These are phyloP conservation scores for Cryptomeria japonica DNA, from an alignment of 75 land plant genomes.

Conservation along the genomic window DNA sequence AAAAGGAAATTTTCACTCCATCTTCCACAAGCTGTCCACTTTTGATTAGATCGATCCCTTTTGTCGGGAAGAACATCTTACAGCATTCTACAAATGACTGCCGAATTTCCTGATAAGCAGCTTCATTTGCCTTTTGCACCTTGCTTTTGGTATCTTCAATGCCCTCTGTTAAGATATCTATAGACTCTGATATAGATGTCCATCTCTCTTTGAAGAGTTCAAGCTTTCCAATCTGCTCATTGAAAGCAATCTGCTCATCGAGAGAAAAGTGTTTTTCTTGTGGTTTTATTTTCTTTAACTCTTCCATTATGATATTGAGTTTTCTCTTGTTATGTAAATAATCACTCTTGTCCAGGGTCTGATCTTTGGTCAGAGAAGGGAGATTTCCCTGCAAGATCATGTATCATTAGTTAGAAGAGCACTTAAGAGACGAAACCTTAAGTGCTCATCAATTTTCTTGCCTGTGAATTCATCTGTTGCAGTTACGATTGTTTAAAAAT, in stretches of 20 bases:
- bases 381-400: conserved; percentile 11
- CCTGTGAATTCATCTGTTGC: neutral
- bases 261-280: conserved; percentile 12
- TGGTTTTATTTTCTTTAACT: conserved; percentile 14
- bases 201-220: conserved; percentile 25
- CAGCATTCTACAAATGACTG: conserved; percentile 18
- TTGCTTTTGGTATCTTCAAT: conserved; percentile 20
- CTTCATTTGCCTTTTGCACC: conserved; percentile 27
- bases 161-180: conserved; percentile 26
- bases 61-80: conserved; percentile 17
- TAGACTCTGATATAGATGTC: conserved; percentile 25
- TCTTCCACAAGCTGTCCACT: conserved; percentile 18
- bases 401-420: neutral
- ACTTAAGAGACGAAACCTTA: neutral
- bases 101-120: conserved; percentile 16
- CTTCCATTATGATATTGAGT: conserved; percentile 16
- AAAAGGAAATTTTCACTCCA: conserved; percentile 21
- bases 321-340: neutral
- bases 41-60: conserved; percentile 16
- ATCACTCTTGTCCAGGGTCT: conserved; percentile 7
- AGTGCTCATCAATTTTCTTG: neutral
- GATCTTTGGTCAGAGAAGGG: neutral
- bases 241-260: conserved; percentile 25
- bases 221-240: conserved; percentile 21
- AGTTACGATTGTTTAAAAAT: neutral